These are phyloP conservation scores for Hippophae tibetana DNA, from an alignment of 306 rosid genomes.

Conservation along the genomic window DNA sequence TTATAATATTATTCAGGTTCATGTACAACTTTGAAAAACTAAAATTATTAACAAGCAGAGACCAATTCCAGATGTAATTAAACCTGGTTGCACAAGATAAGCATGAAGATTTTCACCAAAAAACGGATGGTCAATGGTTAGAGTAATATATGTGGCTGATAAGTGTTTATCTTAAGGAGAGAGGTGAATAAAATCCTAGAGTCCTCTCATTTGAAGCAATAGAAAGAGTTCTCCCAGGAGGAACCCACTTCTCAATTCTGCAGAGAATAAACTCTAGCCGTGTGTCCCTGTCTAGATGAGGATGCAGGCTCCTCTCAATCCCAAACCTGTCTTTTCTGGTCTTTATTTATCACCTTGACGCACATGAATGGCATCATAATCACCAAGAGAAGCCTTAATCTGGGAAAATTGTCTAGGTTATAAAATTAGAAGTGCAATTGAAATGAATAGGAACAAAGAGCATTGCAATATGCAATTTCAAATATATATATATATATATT, in stretches of 20 bases:
- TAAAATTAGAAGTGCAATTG: conserved; percentile 5
- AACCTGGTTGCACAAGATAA: not conserved
- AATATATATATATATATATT: too few relatives aligned
- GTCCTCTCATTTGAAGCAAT: conserved; percentile 94
- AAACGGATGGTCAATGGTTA: not conserved
- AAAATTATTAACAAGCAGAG: not conserved
- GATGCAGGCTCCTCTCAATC: conserved; percentile 60
- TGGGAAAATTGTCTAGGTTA: conserved; percentile 19
- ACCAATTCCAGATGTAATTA: not conserved
- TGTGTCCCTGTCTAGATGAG: conserved; percentile 94
- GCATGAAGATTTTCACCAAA: not conserved
- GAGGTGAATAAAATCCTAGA: conserved; percentile 80
- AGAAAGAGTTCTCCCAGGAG: conserved; percentile 71
- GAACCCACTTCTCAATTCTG: conserved; percentile 81
- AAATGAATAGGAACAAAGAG: not conserved
- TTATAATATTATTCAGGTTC: not conserved
- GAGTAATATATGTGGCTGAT: conserved; percentile 5
- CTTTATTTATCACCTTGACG: conserved; percentile 94
- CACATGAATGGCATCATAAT: conserved; percentile 85
- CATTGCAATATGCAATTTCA: not conserved
- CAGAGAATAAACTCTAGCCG: conserved; percentile 64
- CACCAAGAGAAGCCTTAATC: conserved; percentile 50
- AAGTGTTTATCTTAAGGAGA: conserved; percentile 54
- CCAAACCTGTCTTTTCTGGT: conserved; percentile 91
- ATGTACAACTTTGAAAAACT: not conserved